Base-by-base conservation (phyloP, 208 protist species). In the Phytomonas francai region DNA sequence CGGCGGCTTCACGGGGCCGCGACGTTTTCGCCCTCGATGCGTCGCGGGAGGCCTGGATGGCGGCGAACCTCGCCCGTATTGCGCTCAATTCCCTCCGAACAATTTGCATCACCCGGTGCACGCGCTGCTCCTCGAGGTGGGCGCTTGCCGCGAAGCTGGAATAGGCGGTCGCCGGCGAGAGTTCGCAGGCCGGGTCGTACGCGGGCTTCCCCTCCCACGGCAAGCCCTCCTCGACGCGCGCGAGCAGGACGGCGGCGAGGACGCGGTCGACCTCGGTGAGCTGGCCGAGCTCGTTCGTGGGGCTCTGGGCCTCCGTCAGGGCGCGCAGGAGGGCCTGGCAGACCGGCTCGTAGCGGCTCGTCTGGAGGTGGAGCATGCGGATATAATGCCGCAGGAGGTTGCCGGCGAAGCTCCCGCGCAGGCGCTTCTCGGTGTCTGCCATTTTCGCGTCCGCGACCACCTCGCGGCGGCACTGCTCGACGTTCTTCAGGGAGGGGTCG, bases 351-450 rank as follows among this genome's bases (percentile, higher is more conserved):
- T 87, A 93, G 7, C 68, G 59, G 45, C 72, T 80, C 31, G 88
- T 66, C 34, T 80, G 83, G 33, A 91, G 70, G 34, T 85, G 72
- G 42, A 89, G 73, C 27, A 87, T 79, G 34, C 80, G 78, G 2
- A 93, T 63, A 63, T 93, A 93, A 71, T 80, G 75, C n/a, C 71
- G 70, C 0, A 87, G 60, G 0, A 93, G 73, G 59, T 88, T 78
- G 9, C 74, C 66, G 22, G 70, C 75, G 68, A 79, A 83, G 34
- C 73, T 63, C 14, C 62, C 54, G 9, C 78, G 72, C 28, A 89
- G 58, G 6, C 49, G 64, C 25, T 30, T 62, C 64, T 88, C 76
- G 62, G 81, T 72, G 27, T 72, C 66, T 14, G 65, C 60, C 42
- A 89, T 61, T 16, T 71, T 45, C 8, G 74, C 60, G 30, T 84